phyloP scores from a whole-genome alignment of 2,329 filamentous ascomycete genomes.

The Fusarium sororula region DNA sequence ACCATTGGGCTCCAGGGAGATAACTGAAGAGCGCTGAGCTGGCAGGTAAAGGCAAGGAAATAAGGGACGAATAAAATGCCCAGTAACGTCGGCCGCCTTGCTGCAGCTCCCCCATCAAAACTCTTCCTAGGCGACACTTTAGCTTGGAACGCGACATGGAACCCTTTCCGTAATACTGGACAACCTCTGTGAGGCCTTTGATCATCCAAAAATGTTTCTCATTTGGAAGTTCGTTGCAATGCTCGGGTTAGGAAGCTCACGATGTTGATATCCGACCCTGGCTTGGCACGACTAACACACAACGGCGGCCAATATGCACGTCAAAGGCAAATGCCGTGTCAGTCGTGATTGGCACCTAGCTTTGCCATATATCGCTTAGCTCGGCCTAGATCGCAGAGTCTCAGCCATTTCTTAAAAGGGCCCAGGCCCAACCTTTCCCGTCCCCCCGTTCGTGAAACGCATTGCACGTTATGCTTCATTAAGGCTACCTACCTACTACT shows the following conservation, averaged over 20 bases:
- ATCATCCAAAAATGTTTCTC: not conserved
- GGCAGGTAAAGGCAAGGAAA: slow-evolving; percentile 19
- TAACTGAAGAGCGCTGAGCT: slow-evolving; percentile 5
- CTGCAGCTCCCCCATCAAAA: slow-evolving; percentile 28
- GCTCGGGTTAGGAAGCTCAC: not conserved
- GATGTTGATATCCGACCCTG: slow-evolving; percentile 14
- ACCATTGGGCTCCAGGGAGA: slow-evolving; percentile 2
- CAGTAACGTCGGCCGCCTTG: slow-evolving; percentile 31
- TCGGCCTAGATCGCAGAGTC: not conserved
- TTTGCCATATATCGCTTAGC: slow-evolving; percentile 23
- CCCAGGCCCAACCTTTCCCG: slow-evolving; percentile 34
- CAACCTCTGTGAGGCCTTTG: slow-evolving; percentile 8
- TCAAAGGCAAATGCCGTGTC: slow-evolving; percentile 26
- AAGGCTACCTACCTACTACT: slow-evolving; percentile 2
- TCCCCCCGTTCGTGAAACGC: slow-evolving; percentile 29
- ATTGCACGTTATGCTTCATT: slow-evolving; percentile 28
- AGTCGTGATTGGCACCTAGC: slow-evolving; percentile 12
- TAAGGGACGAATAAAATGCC: slow-evolving; percentile 24
- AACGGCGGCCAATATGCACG: slow-evolving; percentile 22
- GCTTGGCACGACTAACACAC: slow-evolving; percentile 15
- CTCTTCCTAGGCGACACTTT: slow-evolving; percentile 11
- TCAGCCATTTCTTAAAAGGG: slow-evolving; percentile 31
- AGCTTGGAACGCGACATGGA: slow-evolving; percentile 31
- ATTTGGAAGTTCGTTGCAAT: not conserved
- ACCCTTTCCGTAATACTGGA: slow-evolving; percentile 20